Evolutionary conservation across 2,329 filamentous ascomycete genomes (phyloP).

Genomic region (Dactylellina sp.): DNA sequence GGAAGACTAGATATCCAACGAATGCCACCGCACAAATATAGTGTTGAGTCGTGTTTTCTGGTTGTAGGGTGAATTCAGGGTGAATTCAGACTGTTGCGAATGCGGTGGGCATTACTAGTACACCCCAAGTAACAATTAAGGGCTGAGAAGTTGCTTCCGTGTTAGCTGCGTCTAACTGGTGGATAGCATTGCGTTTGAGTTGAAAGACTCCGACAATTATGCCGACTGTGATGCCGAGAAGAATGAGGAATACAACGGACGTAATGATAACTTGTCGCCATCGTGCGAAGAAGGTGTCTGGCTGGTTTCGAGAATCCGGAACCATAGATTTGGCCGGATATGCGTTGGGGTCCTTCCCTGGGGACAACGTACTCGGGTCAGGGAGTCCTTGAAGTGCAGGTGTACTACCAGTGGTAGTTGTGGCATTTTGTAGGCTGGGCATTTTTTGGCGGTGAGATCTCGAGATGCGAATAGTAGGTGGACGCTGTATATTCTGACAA

Average conservation of each 20-base stretch:
- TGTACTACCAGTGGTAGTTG: constrained; percentile 28
- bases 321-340: constrained; percentile 26
- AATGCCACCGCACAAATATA: too few species aligned
- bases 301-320: constrained; percentile 1
- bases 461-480: too few species aligned
- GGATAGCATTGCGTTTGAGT: constrained; percentile 6
- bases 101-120: not conserved
- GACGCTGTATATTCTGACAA: too few species aligned
- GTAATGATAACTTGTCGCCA: constrained; percentile 40
- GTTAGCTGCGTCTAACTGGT: not conserved
- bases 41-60: too few species aligned
- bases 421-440: constrained; percentile 10
- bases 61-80: too few species aligned
- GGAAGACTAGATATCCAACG: too few species aligned
- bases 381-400: not conserved
- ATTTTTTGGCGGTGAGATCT: not conserved
- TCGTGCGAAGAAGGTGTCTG: constrained; percentile 26
- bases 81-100: too few species aligned
- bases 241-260: constrained; percentile 9
- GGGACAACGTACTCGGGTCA: not conserved
- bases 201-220: constrained; percentile 20
- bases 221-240: constrained; percentile 10
- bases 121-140: not conserved
- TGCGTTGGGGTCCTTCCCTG: not conserved
- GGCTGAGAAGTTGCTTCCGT: not conserved